Percentiles rank a stretch among this genome's conserved stretches.
phyloP scores from a whole-genome alignment of 371 early-diverging fungal species.

The Apophysomyces trapeziformis region DNA sequence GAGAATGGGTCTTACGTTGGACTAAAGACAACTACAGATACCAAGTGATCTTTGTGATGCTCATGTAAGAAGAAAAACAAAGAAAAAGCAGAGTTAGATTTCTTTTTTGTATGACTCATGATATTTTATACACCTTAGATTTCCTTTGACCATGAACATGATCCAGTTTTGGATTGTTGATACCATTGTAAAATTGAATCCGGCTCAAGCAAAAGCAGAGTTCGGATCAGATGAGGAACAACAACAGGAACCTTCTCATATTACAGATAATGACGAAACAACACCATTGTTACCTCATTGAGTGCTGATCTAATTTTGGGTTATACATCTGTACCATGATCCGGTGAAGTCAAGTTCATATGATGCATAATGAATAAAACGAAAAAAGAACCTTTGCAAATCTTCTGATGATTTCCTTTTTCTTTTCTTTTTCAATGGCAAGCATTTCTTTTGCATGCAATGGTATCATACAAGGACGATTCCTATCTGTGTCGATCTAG shows the following conservation, averaged over 20 bases:
- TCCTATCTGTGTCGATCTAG: no score
- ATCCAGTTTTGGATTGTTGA: slow-evolving; percentile 64
- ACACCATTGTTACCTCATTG: slow-evolving; percentile 2
- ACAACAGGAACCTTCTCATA: neutral
- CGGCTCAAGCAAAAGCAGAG: neutral
- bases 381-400: no score
- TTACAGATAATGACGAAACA: neutral
- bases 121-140: neutral
- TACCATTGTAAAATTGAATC: slow-evolving; percentile 51
- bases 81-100: no score
- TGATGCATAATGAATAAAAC: no score
- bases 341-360: no score
- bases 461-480: no score
- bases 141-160: slow-evolving; percentile 59
- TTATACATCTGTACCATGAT: no score
- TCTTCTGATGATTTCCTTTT: no score
- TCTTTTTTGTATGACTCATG: no score
- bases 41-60: slow-evolving; percentile 46
- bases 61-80: slow-evolving; percentile 14
- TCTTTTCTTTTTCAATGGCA: no score
- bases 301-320: no score
- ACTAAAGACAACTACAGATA: slow-evolving; percentile 25
- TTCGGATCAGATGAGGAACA: slow-evolving; percentile 1
- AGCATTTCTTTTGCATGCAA: no score
- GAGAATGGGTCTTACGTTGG: slow-evolving; percentile 37